Evolutionary conservation across 495 filamentous ascomycete species (phyloP), one percentile per base, ranked within the genome.

Genomic region (Aspergillus affinis): DNA sequence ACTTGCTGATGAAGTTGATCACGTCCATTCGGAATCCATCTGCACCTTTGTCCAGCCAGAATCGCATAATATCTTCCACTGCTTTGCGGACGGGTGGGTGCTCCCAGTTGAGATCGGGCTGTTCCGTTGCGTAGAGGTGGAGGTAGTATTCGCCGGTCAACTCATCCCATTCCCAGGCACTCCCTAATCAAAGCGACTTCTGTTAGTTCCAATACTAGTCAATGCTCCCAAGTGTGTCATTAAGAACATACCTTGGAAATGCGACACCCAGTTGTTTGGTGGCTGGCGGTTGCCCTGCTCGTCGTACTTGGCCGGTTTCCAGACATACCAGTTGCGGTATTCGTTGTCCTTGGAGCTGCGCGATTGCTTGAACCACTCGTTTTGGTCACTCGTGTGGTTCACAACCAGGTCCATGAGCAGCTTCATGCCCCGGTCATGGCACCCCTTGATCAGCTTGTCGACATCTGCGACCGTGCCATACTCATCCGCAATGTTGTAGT

Each of bases 91-190:
- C 80, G 4, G 76, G 81, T 7, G 78, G 78, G 23, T 85, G 83
- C 61, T 91, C 87, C 87, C 88, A 91, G 74, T 92, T 91, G 7
- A 91, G 79, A 64, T 92, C 88, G 0, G 89, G 88, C 60, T 90
- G 86, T 51, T 85, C 78, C 6, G 75, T 72, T 3, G 83, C 80
- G 58, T 87, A 90, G 10, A 90, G 74, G 62, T 89, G 86, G 3
- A 92, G 80, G 64, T 88, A 91, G 64, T 90, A 91, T 67, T 91
- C 84, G 15, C 81, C 75, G 0, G 85, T 88, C 4, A 68, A 64
- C 50, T 87, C 84, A 56, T 89, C 88, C 57, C 75, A 91, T 57
- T 83, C 73, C 89, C 89, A 92, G 2, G 82, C 82, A 64, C 78
- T 81, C 0, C 85, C 83, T 75, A 27, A 32, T 4, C 1, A 7